Percentiles rank a stretch among this genome's conserved stretches.
These are phyloP conservation scores for Claviceps quebecensis DNA, from an alignment of 2,329 filamentous ascomycete genomes.

Conservation along the genomic window DNA sequence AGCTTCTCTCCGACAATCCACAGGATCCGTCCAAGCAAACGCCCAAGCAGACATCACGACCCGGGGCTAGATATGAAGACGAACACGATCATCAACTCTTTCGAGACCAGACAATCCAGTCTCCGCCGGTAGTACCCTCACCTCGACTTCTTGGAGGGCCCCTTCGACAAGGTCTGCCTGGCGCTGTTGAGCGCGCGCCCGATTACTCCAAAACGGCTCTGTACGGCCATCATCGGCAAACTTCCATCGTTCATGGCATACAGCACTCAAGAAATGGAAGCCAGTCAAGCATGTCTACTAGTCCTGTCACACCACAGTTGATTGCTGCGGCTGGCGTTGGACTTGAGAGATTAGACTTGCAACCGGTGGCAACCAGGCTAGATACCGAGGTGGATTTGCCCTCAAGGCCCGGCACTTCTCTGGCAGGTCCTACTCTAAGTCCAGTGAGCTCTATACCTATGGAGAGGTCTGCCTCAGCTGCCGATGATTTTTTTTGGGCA, in stretches of 20 bases:
- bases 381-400: conserved; percentile 28
- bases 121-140: conserved; percentile 6
- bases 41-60: conserved; percentile 36
- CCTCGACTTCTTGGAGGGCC: conserved; percentile 20
- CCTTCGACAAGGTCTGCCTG: conserved; percentile 25
- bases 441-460: conserved; percentile 13
- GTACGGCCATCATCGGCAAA: conserved; percentile 88
- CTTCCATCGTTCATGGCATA: conserved; percentile 91
- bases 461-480: conserved; percentile 33
- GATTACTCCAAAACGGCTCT: conserved; percentile 41
- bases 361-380: conserved; percentile 27
- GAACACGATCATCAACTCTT: conserved; percentile 35
- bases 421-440: conserved; percentile 26
- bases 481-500: conserved; percentile 29
- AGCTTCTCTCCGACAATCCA: conserved; percentile 42
- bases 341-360: conserved; percentile 39
- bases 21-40: conserved; percentile 39
- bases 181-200: conserved; percentile 34
- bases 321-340: conserved; percentile 54
- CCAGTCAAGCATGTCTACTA: conserved; percentile 63
- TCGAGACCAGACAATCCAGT: conserved; percentile 37
- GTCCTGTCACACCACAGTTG: conserved; percentile 77
- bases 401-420: conserved; percentile 31
- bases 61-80: conserved; percentile 37
- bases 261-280: conserved; percentile 89